Base-by-base conservation (phyloP, 164 flowering plant species). In the Tetracentron sinense region DNA sequence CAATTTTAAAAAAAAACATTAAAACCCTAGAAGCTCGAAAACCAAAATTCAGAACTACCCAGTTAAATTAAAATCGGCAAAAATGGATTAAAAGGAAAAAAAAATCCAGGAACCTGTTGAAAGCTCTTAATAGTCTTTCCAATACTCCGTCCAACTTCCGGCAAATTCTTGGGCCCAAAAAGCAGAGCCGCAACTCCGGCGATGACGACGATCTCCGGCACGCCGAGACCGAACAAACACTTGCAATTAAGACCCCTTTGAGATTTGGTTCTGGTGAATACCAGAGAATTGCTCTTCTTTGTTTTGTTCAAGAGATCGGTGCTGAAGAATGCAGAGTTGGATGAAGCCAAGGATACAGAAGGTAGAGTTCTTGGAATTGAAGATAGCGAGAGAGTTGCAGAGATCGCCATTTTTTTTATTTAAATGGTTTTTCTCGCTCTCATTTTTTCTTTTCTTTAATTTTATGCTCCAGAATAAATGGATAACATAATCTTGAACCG, bases 71-170 rank as follows among this genome's bases (percentile, higher is more conserved):
- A 21, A 64, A 28, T 20, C 7, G 29, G 26, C 16, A 14, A 11
- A 48, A 21, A 35, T 1, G 44, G 15, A 10, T 1, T 49, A 23
- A 22, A n/a, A n/a, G n/a, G n/a, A 55, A n/a, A n/a, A n/a, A 10
- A 56, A 30, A 27, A 22, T 30, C 0, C 52, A 65, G 74, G 0
- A 48, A 88, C 97, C 98, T 93, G 89, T 58, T 90, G 98, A 65
- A 93, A 93, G 79, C 98, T 83, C 81, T 83, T 93, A 72, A 93
- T 78, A 22, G 98, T 88, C 77, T 88, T 93, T 22, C 98, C 98
- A 62, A 90, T 81, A 61, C 86, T 87, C 50, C 78, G 78, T 11
- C 98, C 98, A 15, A 93, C 80, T 67, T 85, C 96, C 0, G 98
- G 98, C 75, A 88, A 71, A 63, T 90, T 78, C 88, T 90, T 93